A percentile compares a stretch with the other conserved stretches of the same genome.
phyloP scores from a whole-genome alignment of 495 filamentous ascomycete genomes.

The Bacidia rubella region DNA sequence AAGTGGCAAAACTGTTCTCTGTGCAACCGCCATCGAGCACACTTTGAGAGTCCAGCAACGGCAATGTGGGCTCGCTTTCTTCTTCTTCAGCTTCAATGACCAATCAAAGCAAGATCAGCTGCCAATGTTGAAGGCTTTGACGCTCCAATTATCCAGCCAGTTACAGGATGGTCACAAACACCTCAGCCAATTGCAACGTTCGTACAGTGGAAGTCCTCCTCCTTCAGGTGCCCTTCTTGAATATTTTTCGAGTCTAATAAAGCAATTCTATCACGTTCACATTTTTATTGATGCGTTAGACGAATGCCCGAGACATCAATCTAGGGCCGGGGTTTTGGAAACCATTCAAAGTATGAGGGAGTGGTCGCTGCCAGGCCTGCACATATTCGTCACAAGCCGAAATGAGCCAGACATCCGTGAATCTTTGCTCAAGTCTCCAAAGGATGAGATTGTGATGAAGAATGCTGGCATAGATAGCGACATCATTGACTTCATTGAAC shows the following conservation, averaged over 20 bases:
- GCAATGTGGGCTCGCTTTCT: slow-evolving; percentile 30
- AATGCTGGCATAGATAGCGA: neutral
- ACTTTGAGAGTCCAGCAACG: slow-evolving; percentile 16
- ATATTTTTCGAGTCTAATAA: slow-evolving; percentile 8
- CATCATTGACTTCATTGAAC: neutral
- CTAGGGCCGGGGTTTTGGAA: slow-evolving; percentile 13
- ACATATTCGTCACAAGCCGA: slow-evolving; percentile 26
- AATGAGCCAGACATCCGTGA: slow-evolving; percentile 24
- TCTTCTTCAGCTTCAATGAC: slow-evolving; percentile 29
- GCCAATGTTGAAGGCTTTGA: slow-evolving; percentile 27
- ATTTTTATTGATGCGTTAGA: slow-evolving; percentile 24
- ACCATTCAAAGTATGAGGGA: slow-evolving; percentile 17
- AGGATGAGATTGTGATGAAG: neutral
- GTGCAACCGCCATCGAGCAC: slow-evolving; percentile 24
- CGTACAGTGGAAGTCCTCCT: slow-evolving; percentile 9
- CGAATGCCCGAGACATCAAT: slow-evolving; percentile 18
- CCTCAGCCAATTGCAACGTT: slow-evolving; percentile 13
- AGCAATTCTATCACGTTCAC: slow-evolving; percentile 16
- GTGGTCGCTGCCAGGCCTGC: slow-evolving; percentile 20
- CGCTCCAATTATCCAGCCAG: slow-evolving; percentile 26
- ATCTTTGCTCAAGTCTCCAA: slow-evolving; percentile 18
- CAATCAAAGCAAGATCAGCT: slow-evolving; percentile 19
- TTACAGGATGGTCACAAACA: slow-evolving; percentile 13
- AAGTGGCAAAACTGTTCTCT: slow-evolving; percentile 28
- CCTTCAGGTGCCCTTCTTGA: slow-evolving; percentile 11